phyloP scores from a whole-genome alignment of 2,329 filamentous ascomycete genomes.

The Fusarium sp. region DNA sequence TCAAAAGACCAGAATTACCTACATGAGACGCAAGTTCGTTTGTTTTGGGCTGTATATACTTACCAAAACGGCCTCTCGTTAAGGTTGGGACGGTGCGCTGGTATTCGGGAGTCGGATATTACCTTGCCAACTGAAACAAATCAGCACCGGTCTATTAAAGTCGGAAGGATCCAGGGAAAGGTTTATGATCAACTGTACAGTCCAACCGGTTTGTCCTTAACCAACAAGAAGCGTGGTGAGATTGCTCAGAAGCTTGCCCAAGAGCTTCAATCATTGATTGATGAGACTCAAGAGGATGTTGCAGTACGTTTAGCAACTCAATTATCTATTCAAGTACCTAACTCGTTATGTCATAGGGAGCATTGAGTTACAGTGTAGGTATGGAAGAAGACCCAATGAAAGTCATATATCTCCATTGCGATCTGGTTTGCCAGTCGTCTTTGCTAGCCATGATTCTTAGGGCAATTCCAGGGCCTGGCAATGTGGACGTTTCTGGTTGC shows the following conservation, averaged over 20 bases:
- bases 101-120: conserved; percentile 54
- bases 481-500: conserved; percentile 30
- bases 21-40: neutral
- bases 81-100: conserved; percentile 54
- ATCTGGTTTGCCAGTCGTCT: conserved; percentile 55
- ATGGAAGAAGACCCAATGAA: conserved; percentile 45
- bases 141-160: conserved; percentile 37
- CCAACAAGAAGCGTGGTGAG: neutral
- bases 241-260: conserved; percentile 7
- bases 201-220: conserved; percentile 15
- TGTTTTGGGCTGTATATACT: conserved; percentile 57
- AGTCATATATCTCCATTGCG: conserved; percentile 51
- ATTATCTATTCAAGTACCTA: neutral
- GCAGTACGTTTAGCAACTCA: conserved; percentile 4
- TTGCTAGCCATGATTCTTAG: conserved; percentile 54
- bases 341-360: conserved; percentile 8
- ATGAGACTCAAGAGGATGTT: conserved; percentile 24
- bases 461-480: conserved; percentile 33
- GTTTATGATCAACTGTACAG: conserved; percentile 56
- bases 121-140: conserved; percentile 35
- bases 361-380: neutral
- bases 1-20: neutral
- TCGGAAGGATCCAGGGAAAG: conserved; percentile 51
- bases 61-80: conserved; percentile 57
- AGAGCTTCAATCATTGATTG: conserved; percentile 28